Percentiles rank a stretch among this genome's conserved stretches.
Evolutionary conservation across 257 asterid species (phyloP).

Genomic region (Catharanthus roseus): DNA sequence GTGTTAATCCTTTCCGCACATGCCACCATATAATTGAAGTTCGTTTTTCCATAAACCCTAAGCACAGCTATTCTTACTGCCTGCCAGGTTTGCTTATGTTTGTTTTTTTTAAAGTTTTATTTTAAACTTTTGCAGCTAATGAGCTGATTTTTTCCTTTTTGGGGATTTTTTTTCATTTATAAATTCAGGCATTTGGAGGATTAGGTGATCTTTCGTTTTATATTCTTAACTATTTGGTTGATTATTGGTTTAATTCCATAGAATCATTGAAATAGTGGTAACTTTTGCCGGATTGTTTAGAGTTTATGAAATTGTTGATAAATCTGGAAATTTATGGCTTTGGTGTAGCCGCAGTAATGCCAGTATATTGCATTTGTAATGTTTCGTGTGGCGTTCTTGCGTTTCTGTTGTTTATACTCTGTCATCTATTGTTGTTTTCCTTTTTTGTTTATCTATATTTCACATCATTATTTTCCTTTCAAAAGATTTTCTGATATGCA

Average conservation of each 20-base stretch:
- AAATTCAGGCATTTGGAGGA: neutral
- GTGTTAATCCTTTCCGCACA: neutral
- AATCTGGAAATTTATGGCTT: neutral
- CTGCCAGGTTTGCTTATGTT: neutral
- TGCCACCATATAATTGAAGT: neutral
- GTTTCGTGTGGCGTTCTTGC: neutral
- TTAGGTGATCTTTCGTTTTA: neutral
- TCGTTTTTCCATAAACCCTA: neutral
- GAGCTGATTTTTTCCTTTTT: neutral
- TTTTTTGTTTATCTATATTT: too few species aligned
- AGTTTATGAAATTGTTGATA: neutral
- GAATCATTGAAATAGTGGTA: neutral
- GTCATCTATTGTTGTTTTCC: too few species aligned
- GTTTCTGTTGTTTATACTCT: neutral
- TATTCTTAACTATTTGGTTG: neutral
- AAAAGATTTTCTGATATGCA: too few species aligned
- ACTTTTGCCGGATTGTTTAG: neutral
- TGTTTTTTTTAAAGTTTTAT: neutral
- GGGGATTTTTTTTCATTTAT: neutral
- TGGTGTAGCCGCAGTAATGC: neutral
- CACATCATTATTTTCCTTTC: neutral
- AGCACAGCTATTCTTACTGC: neutral
- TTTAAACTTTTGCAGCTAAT: neutral
- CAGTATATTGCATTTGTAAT: neutral
- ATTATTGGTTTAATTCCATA: neutral